Base-by-base conservation (phyloP, 2,329 filamentous ascomycete genomes). In the Xylaria sp. region DNA sequence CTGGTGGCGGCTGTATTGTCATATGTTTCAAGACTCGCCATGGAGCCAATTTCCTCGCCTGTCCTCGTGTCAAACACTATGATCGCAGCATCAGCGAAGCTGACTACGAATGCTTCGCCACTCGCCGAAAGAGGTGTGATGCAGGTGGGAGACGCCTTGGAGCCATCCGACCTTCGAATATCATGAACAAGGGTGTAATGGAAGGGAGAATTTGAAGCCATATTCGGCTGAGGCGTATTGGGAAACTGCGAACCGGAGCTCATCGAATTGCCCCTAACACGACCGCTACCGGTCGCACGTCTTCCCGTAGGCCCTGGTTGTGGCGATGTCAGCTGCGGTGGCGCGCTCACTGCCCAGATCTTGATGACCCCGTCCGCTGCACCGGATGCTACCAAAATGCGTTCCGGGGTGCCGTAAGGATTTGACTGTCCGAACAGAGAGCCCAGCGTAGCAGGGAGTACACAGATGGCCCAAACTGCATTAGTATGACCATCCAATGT, bases 21-120 rank as follows among this genome's bases (percentile, higher is more conserved):
- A 75, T 97, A 98, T 0, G 95, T 98, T 81, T 98, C 96, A 57
- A 92, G 84, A 78, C 94, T 98, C 44, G 94, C 93, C 95, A 99
- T 98, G 56, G 90, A 90, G 39, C 94, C 93, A 48, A 98, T 89
- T 77, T 97, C 93, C 80, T 98, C 96, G 56, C 94, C 96, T 0
- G 93, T 94, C 72, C 93, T 86, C 1, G 95, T 98, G 79, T 98
- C 94, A 80, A 95, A 99, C 20, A 98, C 91, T 18, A 98, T 84
- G 62, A 98, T 93, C 1, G 93, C 91, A 1, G 95, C 94, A 80
- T 99, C 94, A 0, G 92, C 89, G 80, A 97, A 99, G 23, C 93
- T 93, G 2, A 98, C 96, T 1, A 98, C 94, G 80, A 99, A 98
- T 5, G 91, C 92, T 76, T 97, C 92, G 2, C 96, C 95, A 2